These are phyloP conservation scores for Antarctomyces pellizariae DNA, from an alignment of 495 filamentous ascomycete genomes.

Conservation along the genomic window DNA sequence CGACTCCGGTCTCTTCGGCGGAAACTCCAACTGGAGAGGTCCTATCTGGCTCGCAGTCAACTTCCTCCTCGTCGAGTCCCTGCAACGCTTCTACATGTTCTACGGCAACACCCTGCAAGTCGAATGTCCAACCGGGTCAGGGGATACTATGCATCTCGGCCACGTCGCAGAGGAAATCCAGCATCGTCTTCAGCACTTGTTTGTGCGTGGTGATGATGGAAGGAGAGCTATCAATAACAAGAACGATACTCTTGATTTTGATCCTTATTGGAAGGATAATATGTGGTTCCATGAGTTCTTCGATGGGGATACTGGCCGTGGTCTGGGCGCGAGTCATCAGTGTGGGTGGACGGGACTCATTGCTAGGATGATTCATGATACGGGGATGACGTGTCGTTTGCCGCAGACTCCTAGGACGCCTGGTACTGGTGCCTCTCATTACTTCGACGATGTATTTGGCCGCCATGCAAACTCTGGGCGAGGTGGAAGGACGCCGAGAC, in stretches of 20 bases:
- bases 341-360: conserved; percentile 96
- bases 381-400: conserved; percentile 77
- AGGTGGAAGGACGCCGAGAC: conserved; percentile 17
- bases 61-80: conserved; percentile 77
- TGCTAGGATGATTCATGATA: conserved; percentile 91
- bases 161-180: conserved; percentile 94
- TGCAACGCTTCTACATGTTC: conserved; percentile 85
- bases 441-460: conserved; percentile 83
- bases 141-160: conserved; percentile 86
- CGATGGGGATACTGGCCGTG: conserved; percentile 74
- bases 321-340: conserved; percentile 81
- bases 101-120: conserved; percentile 73
- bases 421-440: conserved; percentile 57
- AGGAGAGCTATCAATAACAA: conserved; percentile 65
- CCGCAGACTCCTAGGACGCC: conserved; percentile 85
- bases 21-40: conserved; percentile 90
- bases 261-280: conserved; percentile 80
- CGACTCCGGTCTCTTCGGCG: conserved; percentile 79
- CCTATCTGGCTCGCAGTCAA: conserved; percentile 95
- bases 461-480: conserved; percentile 17
- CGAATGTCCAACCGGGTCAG: conserved; percentile 84
- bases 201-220: conserved; percentile 61
- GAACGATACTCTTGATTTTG: conserved; percentile 66
- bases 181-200: conserved; percentile 81
- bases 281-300: conserved; percentile 97